Evolutionary conservation across 192 early-diverging fungal species (phyloP), one percentile per base, ranked within the genome.

Genomic region (Fimicolochytrium jonesii): DNA sequence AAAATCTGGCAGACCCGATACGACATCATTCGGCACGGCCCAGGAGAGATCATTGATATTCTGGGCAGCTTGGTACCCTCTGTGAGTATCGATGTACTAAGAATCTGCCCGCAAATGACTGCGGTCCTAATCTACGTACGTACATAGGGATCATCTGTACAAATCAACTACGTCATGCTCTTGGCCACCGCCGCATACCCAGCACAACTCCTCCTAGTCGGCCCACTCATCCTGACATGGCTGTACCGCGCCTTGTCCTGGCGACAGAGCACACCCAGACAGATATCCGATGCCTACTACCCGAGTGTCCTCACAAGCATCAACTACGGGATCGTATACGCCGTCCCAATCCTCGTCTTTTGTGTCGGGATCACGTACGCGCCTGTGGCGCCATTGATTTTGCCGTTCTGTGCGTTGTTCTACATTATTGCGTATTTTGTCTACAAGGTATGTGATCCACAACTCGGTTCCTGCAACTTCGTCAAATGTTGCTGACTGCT

Each of bases 291-390:
- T 39, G 76, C 79, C 15, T 81, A 81, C 66, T 81, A 77, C 49
- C 79, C 79, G 6, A 74, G 71, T 9, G 61, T 78, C 13, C 52
- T 81, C 25, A 79, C 71, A 2, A 65, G 53, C 31, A 68, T 82
- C 52, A 82, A 81, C 61, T 82, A 82, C 35, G 80, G 80, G 6
- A 70, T 78, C 23, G 53, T 62, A 15, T 81, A 74, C 31, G 68
- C 79, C 2, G 60, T 81, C 7, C 79, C 78, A 6, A 63, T 79
- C 30, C 55, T 80, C 13, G 61, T 82, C 30, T 82, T 77, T 68
- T 69, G 79, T 20, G 66, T 79, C 43, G 80, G 75, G 1, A 13
- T 80, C 13, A 74, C 63, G 13, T 80, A 82, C 67, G 59, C 64
- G 20, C 64, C 67, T 25, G 79, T 82, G 10, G 59, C 69, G n/a